phyloP scores from a whole-genome alignment of 345 rosid genomes.

The Linum lewisii region DNA sequence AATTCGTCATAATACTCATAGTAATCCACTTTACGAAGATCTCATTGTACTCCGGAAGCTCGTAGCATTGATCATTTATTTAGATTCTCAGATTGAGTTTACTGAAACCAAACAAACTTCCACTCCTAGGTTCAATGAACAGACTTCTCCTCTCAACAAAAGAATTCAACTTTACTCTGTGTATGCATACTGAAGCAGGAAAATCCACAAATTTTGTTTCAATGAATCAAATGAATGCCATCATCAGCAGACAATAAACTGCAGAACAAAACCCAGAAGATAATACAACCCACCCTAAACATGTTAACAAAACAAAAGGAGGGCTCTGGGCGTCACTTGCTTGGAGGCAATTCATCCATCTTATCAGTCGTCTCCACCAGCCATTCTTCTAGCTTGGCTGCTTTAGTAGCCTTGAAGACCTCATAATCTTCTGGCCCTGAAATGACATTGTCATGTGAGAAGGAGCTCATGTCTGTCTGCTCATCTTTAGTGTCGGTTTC shows the following conservation, averaged over 20 bases:
- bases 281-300: neutral
- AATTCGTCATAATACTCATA: too few species aligned
- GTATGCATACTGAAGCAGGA: neutral
- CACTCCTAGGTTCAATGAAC: too few species aligned
- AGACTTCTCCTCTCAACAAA: too few species aligned
- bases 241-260: neutral
- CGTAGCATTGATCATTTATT: too few species aligned
- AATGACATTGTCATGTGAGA: constrained; percentile 1
- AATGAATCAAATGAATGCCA: neutral
- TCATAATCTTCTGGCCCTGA: constrained; percentile 32
- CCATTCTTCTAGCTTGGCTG: constrained; percentile 79
- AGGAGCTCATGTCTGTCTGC: constrained; percentile 6
- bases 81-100: too few species aligned
- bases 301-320: neutral
- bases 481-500: constrained; percentile 18
- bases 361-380: constrained; percentile 35
- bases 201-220: neutral
- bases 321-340: neutral
- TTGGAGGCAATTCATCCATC: constrained; percentile 4
- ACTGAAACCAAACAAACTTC: too few species aligned
- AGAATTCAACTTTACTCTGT: too few species aligned
- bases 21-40: too few species aligned
- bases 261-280: constrained; percentile 1
- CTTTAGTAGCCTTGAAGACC: constrained; percentile 64
- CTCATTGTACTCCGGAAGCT: too few species aligned